Conservation (phyloP, 257 asterid species). For the Paraleonurus japonicus region DNA sequence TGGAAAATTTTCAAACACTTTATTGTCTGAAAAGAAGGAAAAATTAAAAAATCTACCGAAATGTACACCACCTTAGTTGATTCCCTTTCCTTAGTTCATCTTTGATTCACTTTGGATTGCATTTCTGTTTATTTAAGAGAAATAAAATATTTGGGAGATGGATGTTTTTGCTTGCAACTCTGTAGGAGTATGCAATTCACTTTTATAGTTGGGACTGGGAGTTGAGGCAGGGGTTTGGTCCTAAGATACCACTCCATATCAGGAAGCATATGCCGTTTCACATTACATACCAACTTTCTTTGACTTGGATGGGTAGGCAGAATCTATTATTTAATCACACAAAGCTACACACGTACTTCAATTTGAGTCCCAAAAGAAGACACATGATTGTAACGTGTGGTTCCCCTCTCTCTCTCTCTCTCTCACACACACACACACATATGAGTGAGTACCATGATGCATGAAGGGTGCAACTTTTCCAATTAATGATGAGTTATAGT, state of each 20-base stretch:
- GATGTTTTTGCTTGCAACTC: neutral
- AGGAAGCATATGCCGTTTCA: constrained; percentile 68
- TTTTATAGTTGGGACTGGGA: constrained; percentile 49
- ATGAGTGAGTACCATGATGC: constrained; percentile 40
- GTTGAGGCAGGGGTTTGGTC: constrained; percentile 26
- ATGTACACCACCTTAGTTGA: too few species aligned
- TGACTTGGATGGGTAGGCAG: constrained; percentile 58
- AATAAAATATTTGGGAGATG: too few species aligned
- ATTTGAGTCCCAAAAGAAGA: constrained; percentile 60
- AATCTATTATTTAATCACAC: constrained; percentile 51
- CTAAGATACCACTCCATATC: constrained; percentile 56
- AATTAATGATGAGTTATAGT: constrained; percentile 30
- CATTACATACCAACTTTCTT: constrained; percentile 53
- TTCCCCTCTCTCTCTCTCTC: constrained; percentile 29
- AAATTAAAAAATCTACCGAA: too few species aligned
- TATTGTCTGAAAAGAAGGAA: too few species aligned
- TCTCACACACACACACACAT: constrained; percentile 22
- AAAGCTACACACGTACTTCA: constrained; percentile 58
- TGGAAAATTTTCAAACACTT: too few species aligned
- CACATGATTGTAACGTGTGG: constrained; percentile 42
- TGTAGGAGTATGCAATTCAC: constrained; percentile 21
- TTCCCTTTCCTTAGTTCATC: too few species aligned
- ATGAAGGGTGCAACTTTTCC: constrained; percentile 37
- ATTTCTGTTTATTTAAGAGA: constrained; percentile 30
- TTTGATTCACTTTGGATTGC: too few species aligned